Base-by-base conservation (phyloP, 306 rosid species). In the Oemleria cerasiformis region DNA sequence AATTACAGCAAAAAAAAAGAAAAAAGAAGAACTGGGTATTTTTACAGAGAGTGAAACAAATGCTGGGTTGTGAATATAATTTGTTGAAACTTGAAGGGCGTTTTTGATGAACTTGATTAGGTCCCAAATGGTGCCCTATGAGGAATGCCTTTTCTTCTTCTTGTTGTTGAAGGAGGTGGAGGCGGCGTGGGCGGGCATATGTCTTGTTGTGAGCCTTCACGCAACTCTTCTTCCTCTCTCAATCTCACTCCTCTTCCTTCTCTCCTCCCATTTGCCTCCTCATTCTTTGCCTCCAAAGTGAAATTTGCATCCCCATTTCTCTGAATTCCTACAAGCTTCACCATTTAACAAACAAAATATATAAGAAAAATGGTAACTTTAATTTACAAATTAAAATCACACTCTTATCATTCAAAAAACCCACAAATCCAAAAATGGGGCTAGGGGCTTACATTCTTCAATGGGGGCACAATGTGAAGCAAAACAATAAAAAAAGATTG, bases 71-170 rank as follows among this genome's bases (percentile, higher is more conserved):
- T 19, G 62, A 67, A 38, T 36, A 68, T 20, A 53, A 70, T 61
- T 38, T 61, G 45, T 4, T 57, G 44, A 57, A 42, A 6, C 23
- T 55, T 43, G 65, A 68, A 51, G 63, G 63, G 50, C 7, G 54
- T 15, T 21, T 56, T 56, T 56, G 17, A 36, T 58, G 25, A 74
- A 82, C 36, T 30, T 30, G 36, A 59, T 63, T 83, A 93, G 71
- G 91, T 77, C 60, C 85, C 88, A 80, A 93, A 87, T 65, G 98
- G 98, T 63, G 98, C 98, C 72, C 98, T 86, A 50, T 80, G 97
- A 76, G 98, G 98, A 75, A 91, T 88, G 69, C 98, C 98, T 87
- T 93, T 93, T 73, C 98, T 93, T 87, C 98, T 91, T 51, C 98
- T 88, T 81, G 90, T 76, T 30, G 76, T 82, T 48, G 97, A 88